Base-by-base conservation (phyloP, 78 protist species). In the Salpingoeca rosetta region DNA sequence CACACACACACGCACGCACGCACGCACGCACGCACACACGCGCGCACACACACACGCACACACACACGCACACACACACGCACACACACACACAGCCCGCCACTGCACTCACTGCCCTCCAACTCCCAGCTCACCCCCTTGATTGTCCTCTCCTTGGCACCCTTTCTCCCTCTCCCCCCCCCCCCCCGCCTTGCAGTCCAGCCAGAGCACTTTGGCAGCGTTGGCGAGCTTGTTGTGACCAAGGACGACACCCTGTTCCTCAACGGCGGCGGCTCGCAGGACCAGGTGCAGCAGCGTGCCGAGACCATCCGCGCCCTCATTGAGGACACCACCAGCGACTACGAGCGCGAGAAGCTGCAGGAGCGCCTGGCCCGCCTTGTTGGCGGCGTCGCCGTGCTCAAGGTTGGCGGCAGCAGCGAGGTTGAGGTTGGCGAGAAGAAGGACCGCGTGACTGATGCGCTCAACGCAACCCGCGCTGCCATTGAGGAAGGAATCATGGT, bases 401-500 rank as follows among this genome's bases (percentile, higher is more conserved):
- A 75, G 81, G 92, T 95, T 43, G 99, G 99, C n/a, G 99, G 99
- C 40, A 95, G 96, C 42, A 88, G 93, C n/a, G 99, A 98, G 90
- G 98, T 97, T 28, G 99, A 98, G 90, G 99, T 97, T 25, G 88
- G 92, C 81, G 99, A 98, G 94, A 95, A 93, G 95, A 97, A 96
- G 92, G 99, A 98, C 91, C 94, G 99, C 57, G 90, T 97, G 81
- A 89, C 88, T 27, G 99, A 98, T 85, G 99, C 99, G 2, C 92
- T 98, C 72, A 94, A 94, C 91, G 99, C 99, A 27, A 98, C 99
- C 2, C 89, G 96, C 31, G 99, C 99, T 31, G 99, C 99, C 42
- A 98, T 97, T 38, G 95, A 95, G 87, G 99, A 98, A 90, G 99
- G 99, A 85, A 96, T 97, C 44, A 97, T 98, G 24, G 94, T 98